Base-by-base conservation (phyloP, 257 asterid species). In the Verbena officinalis region DNA sequence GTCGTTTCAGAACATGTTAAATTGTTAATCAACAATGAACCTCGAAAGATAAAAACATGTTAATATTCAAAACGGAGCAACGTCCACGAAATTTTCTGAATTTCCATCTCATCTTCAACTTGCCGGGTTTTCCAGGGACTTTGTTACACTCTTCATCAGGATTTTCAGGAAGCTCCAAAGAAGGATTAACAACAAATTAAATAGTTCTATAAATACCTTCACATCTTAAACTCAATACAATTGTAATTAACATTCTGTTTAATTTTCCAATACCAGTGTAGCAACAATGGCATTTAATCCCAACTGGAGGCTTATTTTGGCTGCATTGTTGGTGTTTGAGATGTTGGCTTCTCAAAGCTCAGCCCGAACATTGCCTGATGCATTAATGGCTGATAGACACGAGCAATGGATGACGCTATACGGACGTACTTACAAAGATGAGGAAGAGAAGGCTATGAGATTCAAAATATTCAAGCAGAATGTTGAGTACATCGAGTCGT, bases 371-470 rank as follows among this genome's bases (percentile, higher is more conserved):
- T 10, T 65, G n/a, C 72, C 64, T 1, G 81, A 71, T 55, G 73
- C 65, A 8, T 57, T 77, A 0, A 65, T 78, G 67, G 55, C 50
- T 0, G 72, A 74, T 52, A 73, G 34, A 50, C 78, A 80, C 53
- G 80, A 81, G 46, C 15, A 33, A 1, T 83, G 85, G 85, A 78
- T 78, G 77, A 46, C 62, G 7, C 66, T 22, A 21, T 45, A 69
- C 46, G 82, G 77, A 4, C 83, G 84, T 10, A 71, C 62, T 0
- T 83, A 83, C 65, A 76, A 46, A 65, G 83, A 73, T n/a, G 70
- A 55, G 0, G 48, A 50, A 0, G 84, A 83, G 65, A 83, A 80
- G 77, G 66, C 67, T 2, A 27, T 10, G 43, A 65, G 85, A 54
- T 81, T 67, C 65, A 21, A 51, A 0, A 78, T 81, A 57, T 83